These are phyloP conservation scores for Thinopyrum elongatum DNA, from an alignment of 176 grass and related monocot species.

Conservation along the genomic window DNA sequence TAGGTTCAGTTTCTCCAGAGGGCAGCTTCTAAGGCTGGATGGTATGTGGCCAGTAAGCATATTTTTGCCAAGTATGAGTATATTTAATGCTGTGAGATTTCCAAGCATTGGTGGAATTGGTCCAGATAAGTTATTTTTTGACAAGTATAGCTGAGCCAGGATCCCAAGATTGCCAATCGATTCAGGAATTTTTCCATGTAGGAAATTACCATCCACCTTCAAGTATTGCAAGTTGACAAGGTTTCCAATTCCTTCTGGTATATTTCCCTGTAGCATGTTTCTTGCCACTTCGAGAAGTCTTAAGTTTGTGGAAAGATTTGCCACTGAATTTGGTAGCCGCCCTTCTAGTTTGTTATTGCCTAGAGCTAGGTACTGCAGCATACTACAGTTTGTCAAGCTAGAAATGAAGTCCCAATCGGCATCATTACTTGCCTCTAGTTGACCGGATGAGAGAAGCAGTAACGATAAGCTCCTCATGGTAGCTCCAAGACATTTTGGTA, in stretches of 20 bases:
- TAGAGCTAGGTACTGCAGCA: neutral
- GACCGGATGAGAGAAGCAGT: neutral
- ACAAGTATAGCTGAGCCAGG: neutral
- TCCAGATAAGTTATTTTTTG: neutral
- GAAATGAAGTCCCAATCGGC: neutral
- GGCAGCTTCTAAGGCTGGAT: neutral
- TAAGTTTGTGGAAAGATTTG: conserved; percentile 16
- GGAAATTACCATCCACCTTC: neutral
- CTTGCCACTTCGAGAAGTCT: rapidly evolving
- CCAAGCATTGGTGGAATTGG: neutral
- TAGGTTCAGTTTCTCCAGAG: neutral
- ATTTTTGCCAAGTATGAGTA: neutral
- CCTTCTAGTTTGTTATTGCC: neutral
- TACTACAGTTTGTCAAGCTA: conserved; percentile 26
- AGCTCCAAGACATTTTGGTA: conserved; percentile 11
- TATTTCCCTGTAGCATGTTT: neutral
- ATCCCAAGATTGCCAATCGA: neutral
- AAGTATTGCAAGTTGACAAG: neutral
- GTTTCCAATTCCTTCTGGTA: conserved; percentile 22
- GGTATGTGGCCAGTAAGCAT: neutral
- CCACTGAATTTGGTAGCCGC: neutral
- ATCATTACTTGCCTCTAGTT: neutral
- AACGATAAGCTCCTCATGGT: neutral
- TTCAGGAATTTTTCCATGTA: neutral
- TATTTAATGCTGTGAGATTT: neutral